These are phyloP conservation scores for Podospora comata DNA, from an alignment of 495 filamentous ascomycete genomes.

Conservation along the genomic window DNA sequence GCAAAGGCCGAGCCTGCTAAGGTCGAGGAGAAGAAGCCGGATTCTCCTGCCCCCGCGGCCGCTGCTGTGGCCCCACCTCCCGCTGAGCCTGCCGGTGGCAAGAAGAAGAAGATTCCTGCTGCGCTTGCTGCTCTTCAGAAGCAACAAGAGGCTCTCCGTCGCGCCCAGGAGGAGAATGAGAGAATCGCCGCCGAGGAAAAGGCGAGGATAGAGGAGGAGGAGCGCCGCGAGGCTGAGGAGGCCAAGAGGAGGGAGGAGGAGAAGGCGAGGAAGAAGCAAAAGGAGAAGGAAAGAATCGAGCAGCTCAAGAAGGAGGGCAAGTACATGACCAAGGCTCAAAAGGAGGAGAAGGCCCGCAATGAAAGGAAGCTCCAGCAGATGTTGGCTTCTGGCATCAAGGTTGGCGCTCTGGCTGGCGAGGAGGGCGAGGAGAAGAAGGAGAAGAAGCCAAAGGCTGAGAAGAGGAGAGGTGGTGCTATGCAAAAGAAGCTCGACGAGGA, in stretches of 20 bases:
- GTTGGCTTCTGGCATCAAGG: constrained; percentile 79
- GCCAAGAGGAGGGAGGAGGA: constrained; percentile 45
- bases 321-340: constrained; percentile 90
- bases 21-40: constrained; percentile 47
- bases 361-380: constrained; percentile 91
- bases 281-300: constrained; percentile 92
- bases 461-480: constrained; percentile 68
- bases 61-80: constrained; percentile 40
- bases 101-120: constrained; percentile 89
- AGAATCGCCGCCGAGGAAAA: constrained; percentile 68
- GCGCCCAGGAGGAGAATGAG: constrained; percentile 73
- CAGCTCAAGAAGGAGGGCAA: constrained; percentile 94
- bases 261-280: constrained; percentile 81
- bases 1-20: constrained; percentile 53
- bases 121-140: constrained; percentile 80
- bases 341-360: constrained; percentile 75
- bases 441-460: constrained; percentile 70
- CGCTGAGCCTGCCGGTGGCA: constrained; percentile 49
- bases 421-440: constrained; percentile 65
- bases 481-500: constrained; percentile 67
- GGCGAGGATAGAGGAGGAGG: constrained; percentile 66
- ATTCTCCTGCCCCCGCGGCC: constrained; percentile 24
- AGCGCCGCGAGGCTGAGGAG: constrained; percentile 69
- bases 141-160: constrained; percentile 80
- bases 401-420: constrained; percentile 65